These are phyloP conservation scores for Aristolochia contorta DNA, from an alignment of 164 flowering plant genomes.

Conservation along the genomic window DNA sequence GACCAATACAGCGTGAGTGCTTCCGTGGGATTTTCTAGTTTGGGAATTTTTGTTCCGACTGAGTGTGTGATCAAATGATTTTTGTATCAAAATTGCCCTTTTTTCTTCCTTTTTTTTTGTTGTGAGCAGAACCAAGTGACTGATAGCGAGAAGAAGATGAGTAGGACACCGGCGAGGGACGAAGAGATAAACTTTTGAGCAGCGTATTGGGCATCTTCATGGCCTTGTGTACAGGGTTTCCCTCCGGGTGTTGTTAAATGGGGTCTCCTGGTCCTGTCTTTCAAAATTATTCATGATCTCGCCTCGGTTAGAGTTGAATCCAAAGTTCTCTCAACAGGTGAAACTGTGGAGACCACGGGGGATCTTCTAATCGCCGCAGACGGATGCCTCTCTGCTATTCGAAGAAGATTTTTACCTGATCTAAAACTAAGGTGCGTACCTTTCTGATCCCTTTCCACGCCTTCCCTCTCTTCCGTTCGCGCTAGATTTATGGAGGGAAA, in stretches of 20 bases:
- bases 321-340: slow-evolving; percentile 35
- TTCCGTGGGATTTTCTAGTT: not conserved
- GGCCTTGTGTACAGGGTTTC: slow-evolving; percentile 43
- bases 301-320: slow-evolving; percentile 35
- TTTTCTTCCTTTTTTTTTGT: not conserved
- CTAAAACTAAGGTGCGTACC: slow-evolving; percentile 52
- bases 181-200: slow-evolving; percentile 68
- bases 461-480: not conserved
- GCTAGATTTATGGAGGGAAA: too few relatives aligned
- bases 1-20: not conserved
- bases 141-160: slow-evolving; percentile 35
- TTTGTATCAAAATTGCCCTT: not conserved
- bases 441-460: not conserved
- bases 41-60: not conserved
- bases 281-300: slow-evolving; percentile 33
- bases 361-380: slow-evolving; percentile 91
- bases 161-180: slow-evolving; percentile 47
- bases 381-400: slow-evolving; percentile 70
- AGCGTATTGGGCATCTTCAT: slow-evolving; percentile 78
- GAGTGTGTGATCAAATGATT: too few relatives aligned
- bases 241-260: slow-evolving; percentile 38
- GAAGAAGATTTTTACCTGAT: slow-evolving; percentile 48
- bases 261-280: slow-evolving; percentile 65
- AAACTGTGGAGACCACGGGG: slow-evolving; percentile 32
- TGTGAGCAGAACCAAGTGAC: slow-evolving; percentile 46